These are phyloP conservation scores for Trametes cingulata DNA, from an alignment of 768 basidiomycete species.

Conservation along the genomic window DNA sequence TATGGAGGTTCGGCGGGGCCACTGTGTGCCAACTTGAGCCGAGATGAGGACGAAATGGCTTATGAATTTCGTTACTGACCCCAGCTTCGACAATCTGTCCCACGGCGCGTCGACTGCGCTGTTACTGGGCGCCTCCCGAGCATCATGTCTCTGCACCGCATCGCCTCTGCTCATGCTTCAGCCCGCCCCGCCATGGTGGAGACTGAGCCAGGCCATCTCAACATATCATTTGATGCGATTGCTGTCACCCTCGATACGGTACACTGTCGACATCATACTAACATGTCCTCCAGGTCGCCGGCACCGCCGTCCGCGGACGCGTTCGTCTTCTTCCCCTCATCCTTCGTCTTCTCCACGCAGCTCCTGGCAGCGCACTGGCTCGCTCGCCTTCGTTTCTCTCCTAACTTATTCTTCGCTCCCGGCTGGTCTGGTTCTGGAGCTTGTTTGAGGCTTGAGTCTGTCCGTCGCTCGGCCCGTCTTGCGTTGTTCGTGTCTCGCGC, in stretches of 20 bases:
- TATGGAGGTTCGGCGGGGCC: too few relatives aligned
- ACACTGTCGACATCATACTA: not conserved
- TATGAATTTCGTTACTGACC: too few relatives aligned
- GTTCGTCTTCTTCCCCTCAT: conserved; percentile 2
- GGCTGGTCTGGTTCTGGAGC: conserved; percentile 24
- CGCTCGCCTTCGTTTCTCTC: not conserved
- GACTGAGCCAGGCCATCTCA: conserved; percentile 1
- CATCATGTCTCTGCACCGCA: not conserved
- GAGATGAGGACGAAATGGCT: too few relatives aligned
- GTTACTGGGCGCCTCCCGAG: not conserved
- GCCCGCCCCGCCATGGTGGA: not conserved
- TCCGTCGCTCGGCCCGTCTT: not conserved
- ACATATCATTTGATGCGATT: conserved; percentile 20
- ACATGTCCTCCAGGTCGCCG: not conserved
- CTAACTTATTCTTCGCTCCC: not conserved
- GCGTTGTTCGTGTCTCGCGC: not conserved
- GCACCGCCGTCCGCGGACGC: not conserved
- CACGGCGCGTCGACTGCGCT: too few relatives aligned
- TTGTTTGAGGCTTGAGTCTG: conserved; percentile 13
- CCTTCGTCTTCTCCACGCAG: conserved; percentile 6
- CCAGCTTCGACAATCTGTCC: too few relatives aligned
- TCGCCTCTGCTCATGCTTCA: conserved; percentile 2
- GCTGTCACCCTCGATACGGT: not conserved
- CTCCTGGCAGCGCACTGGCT: conserved; percentile 15
- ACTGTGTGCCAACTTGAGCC: too few relatives aligned